Evolutionary conservation across 164 flowering plant species (phyloP).

Genomic region (Akebia trifoliata): DNA sequence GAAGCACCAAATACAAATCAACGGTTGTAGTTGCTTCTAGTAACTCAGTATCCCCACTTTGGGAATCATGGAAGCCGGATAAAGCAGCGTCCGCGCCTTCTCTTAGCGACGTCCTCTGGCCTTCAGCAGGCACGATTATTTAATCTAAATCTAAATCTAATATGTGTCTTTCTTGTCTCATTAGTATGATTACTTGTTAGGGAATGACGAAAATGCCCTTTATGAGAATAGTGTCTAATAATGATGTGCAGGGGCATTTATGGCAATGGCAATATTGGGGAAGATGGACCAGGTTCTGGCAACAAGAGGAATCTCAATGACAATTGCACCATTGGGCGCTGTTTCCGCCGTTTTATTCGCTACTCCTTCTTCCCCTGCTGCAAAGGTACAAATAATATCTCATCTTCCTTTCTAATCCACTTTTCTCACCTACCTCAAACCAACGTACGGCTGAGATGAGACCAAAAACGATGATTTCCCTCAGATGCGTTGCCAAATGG

Average conservation of each 20-base stretch:
- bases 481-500: no score
- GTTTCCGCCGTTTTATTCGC: constrained; percentile 83
- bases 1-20: background rate
- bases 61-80: constrained; percentile 69
- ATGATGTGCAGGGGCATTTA: constrained; percentile 69
- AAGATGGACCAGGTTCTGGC: constrained; percentile 70
- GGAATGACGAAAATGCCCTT: background rate
- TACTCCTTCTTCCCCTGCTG: constrained; percentile 77
- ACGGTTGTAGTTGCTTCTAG: constrained; percentile 23
- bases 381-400: constrained; percentile 72
- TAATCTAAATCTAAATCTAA: no score
- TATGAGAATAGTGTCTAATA: background rate
- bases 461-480: no score
- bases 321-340: constrained; percentile 88
- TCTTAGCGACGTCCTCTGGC: constrained; percentile 82
- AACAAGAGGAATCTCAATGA: constrained; percentile 70
- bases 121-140: constrained; percentile 77
- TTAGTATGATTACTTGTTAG: background rate
- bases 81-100: constrained; percentile 46
- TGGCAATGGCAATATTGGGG: constrained; percentile 87
- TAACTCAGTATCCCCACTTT: constrained; percentile 31
- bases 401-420: background rate
- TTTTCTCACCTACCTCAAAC: no score
- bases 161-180: background rate
- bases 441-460: no score